Evolutionary conservation across 2,329 filamentous ascomycete genomes (phyloP).

Genomic region (Fusarium sp.): DNA sequence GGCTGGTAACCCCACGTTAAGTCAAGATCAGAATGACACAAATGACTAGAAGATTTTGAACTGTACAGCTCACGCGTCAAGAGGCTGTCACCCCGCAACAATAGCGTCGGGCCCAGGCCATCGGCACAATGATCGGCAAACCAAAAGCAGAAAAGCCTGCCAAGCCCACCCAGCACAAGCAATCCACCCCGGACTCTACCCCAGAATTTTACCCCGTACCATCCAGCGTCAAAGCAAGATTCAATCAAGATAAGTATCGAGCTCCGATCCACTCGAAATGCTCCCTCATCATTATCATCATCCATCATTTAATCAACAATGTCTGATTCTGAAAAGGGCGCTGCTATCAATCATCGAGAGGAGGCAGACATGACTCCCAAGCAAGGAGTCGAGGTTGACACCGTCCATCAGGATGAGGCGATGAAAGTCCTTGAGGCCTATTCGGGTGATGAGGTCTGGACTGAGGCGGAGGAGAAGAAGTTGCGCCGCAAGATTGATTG

Average conservation of each 20-base stretch:
- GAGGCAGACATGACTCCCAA: background rate
- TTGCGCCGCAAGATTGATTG: conserved; percentile 46
- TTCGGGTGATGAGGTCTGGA: conserved; percentile 54
- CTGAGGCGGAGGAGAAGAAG: conserved; percentile 52
- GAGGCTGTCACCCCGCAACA: background rate
- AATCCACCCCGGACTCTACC: background rate
- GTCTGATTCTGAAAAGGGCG: conserved; percentile 31
- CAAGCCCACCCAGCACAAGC: background rate
- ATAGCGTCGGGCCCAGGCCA: background rate
- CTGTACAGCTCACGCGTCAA: background rate
- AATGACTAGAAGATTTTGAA: background rate
- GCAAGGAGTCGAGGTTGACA: conserved; percentile 15
- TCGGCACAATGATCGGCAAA: background rate
- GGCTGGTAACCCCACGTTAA: background rate
- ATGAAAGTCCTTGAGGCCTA: conserved; percentile 53
- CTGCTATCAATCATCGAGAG: conserved; percentile 17
- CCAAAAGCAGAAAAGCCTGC: conserved; percentile 8
- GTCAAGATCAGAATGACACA: background rate
- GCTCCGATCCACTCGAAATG: conserved; percentile 1
- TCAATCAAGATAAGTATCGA: conserved; percentile 27
- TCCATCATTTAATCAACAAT: conserved; percentile 6
- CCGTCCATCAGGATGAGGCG: conserved; percentile 42
- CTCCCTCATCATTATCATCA: background rate
- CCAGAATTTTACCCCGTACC: background rate
- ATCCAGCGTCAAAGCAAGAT: background rate